A percentile compares a stretch with the other conserved stretches of the same genome.
Evolutionary conservation across 768 basidiomycete genomes (phyloP).

Genomic region (Termitomyces sp.): DNA sequence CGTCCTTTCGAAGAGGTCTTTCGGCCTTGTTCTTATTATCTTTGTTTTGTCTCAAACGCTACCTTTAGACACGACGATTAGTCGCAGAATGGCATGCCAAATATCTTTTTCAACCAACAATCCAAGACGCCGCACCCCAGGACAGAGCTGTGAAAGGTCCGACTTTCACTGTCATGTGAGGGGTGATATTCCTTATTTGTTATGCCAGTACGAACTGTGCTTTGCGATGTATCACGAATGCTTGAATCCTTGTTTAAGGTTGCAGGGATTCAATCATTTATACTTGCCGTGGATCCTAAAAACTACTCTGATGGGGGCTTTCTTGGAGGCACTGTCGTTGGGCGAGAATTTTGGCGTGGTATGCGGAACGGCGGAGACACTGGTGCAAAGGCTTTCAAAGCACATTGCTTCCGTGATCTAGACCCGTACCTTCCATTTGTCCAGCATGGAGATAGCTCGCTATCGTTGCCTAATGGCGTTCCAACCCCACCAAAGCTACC

Average conservation of each 20-base stretch:
- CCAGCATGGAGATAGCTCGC: conserved; percentile 4
- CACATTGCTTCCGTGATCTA: conserved; percentile 30
- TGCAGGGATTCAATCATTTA: conserved; percentile 53
- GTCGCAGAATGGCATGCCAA: conserved; percentile 63
- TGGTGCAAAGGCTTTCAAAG: conserved; percentile 53
- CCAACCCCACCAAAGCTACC: conserved; percentile 16
- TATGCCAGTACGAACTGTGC: conserved; percentile 36
- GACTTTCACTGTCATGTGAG: conserved; percentile 8
- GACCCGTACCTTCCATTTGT: conserved; percentile 9
- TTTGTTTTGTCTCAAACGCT: conserved; percentile 16
- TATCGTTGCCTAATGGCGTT: neutral
- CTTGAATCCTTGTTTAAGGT: conserved; percentile 48
- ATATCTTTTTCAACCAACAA: conserved; percentile 39
- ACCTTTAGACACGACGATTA: conserved; percentile 36
- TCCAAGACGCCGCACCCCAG: conserved; percentile 5
- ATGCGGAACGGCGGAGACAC: conserved; percentile 51
- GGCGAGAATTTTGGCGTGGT: conserved; percentile 63
- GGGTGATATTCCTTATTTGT: conserved; percentile 11
- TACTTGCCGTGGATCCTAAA: conserved; percentile 53
- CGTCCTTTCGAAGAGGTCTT: conserved; percentile 56
- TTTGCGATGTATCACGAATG: conserved; percentile 43
- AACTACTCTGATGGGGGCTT: conserved; percentile 46
- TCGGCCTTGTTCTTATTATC: conserved; percentile 15
- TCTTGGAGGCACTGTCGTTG: conserved; percentile 54
- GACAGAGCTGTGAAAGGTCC: conserved; percentile 16